Evolutionary conservation across 1,284 basidiomycete species (phyloP).

Genomic region (Tremellales sp.): DNA sequence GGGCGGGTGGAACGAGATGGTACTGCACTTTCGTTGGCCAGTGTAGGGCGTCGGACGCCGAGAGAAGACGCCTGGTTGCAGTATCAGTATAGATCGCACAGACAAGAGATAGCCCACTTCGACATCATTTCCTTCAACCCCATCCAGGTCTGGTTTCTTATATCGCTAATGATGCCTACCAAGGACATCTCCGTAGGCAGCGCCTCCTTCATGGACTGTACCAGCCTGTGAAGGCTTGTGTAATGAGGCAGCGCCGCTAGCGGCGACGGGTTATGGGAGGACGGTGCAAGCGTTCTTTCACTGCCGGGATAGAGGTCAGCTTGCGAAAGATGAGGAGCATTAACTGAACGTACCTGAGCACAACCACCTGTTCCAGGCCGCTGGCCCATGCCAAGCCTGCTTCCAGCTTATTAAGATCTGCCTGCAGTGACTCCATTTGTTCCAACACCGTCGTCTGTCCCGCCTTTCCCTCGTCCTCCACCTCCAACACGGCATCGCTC

Average conservation of each 20-base stretch:
- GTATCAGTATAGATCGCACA: constrained; percentile 1
- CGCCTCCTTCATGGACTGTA: constrained; percentile 47
- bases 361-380: constrained; percentile 65
- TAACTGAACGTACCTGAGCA: constrained; percentile 61
- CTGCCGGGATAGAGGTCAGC: constrained; percentile 16
- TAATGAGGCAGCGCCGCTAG: constrained; percentile 56
- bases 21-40: constrained; percentile 78
- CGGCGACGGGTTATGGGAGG: constrained; percentile 48
- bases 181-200: constrained; percentile 53
- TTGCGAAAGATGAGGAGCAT: not conserved
- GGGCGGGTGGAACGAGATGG: constrained; percentile 51
- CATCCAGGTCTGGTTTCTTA: constrained; percentile 67
- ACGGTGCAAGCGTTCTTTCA: constrained; percentile 35
- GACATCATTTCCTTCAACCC: constrained; percentile 64
- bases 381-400: constrained; percentile 70
- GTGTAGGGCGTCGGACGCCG: constrained; percentile 64
- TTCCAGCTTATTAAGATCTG: constrained; percentile 65
- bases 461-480: constrained; percentile 2
- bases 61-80: constrained; percentile 56
- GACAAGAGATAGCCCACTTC: constrained; percentile 53
- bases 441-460: constrained; percentile 30
- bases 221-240: constrained; percentile 59
- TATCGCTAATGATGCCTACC: constrained; percentile 51
- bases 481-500: constrained; percentile 3
- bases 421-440: constrained; percentile 74